Evolutionary conservation across 148 eudicot genomes (phyloP).

Genomic region (Rhododendron henanense): DNA sequence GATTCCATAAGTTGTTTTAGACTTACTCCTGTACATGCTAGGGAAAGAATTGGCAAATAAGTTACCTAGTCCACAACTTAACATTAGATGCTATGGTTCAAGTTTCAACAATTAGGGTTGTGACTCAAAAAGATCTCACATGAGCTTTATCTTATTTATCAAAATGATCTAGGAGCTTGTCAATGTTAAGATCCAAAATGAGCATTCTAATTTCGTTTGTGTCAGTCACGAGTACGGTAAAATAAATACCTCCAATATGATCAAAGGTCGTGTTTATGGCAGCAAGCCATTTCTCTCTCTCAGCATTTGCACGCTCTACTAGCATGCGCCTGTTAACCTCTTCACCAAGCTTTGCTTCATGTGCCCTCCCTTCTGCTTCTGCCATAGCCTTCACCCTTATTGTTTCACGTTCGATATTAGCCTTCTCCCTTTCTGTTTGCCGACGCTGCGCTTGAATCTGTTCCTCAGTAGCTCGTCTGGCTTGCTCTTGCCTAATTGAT

Average conservation of each 20-base stretch:
- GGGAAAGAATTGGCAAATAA: neutral
- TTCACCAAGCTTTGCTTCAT: slow-evolving; percentile 81
- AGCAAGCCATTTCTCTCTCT: slow-evolving; percentile 90
- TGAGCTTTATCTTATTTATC: neutral
- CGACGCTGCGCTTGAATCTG: slow-evolving; percentile 92
- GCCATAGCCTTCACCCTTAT: slow-evolving; percentile 84
- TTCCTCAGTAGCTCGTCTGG: slow-evolving; percentile 85
- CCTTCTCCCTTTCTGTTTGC: slow-evolving; percentile 92
- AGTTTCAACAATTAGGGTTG: neutral
- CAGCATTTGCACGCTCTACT: slow-evolving; percentile 71
- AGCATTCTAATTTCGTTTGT: neutral
- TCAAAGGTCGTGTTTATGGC: slow-evolving; percentile 95
- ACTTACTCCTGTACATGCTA: neutral
- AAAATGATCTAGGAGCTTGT: neutral
- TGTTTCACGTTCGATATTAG: slow-evolving; percentile 93
- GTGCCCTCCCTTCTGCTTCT: slow-evolving; percentile 93
- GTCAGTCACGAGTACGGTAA: neutral
- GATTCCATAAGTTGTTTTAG: neutral
- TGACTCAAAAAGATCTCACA: neutral
- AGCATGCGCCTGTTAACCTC: slow-evolving; percentile 82
- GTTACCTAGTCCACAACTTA: neutral
- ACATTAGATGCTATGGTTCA: neutral
- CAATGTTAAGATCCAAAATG: neutral
- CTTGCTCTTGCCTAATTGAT: slow-evolving; percentile 62
- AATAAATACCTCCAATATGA: slow-evolving; percentile 84